Evolutionary conservation across 2,329 filamentous ascomycete species (phyloP), one percentile per base, ranked within the genome.

Genomic region (Xylaria hypoxylon): DNA sequence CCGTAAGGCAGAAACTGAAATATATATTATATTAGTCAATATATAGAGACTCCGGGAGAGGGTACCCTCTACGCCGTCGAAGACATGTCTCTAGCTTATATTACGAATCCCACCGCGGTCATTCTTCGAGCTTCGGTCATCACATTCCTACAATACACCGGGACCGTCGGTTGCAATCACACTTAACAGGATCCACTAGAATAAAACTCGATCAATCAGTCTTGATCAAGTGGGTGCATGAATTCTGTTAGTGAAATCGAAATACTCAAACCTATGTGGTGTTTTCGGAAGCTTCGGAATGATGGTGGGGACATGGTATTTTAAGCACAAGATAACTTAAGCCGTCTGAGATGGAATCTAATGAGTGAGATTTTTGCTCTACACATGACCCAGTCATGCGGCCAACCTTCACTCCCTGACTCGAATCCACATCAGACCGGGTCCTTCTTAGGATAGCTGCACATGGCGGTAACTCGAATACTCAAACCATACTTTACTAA

Each of bases 231-330:
- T 13, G 28, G 52, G 19, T 58, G 35, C 59, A 53, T 45, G 45
- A 52, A 52, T 62, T 51, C 45, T 38, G 58, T 28, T 38, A 35
- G 35, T 51, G 33, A 42, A 38, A 31, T 24, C n/a, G 40, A 17
- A 6, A 7, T 35, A 26, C 24, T n/a, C 10, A 57, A 35, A 51
- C 28, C 47, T 44, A 26, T 24, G 17, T 62, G 48, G 31, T 59
- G 42, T 62, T 64, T 64, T 64, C 67, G 67, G 67, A 69, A 59
- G 64, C 28, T 13, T 67, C 67, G 67, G 67, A 59, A 69, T 69
- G n/a, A n/a, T n/a, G n/a, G 67, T 69, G 67, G 67, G 67, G 66
- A 53, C 19, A 33, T 26, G 26, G 2, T 51, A 52, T 62, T 38
- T 28, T 42, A 22, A 44, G 45, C 38, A 57, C 31, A 42, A 33